Conservation (phyloP, 495 filamentous ascomycete genomes). For the Lichenothelia convexa region DNA sequence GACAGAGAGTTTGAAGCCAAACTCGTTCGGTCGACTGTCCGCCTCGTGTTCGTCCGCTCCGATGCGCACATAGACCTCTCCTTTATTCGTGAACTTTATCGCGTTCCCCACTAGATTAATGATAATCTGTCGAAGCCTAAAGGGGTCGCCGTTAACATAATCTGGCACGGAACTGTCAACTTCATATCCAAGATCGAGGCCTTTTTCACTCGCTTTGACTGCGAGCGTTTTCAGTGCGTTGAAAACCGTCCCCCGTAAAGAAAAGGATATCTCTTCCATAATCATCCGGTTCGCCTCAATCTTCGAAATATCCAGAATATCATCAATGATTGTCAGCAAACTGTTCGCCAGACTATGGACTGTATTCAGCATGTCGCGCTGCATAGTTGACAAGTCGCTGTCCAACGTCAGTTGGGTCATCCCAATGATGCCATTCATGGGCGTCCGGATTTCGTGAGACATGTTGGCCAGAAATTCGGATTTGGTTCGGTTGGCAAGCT, state of each 20-base stretch:
- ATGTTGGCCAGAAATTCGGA: constrained; percentile 98
- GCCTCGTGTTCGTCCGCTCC: constrained; percentile 51
- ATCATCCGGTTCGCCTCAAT: constrained; percentile 99
- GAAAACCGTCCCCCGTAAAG: constrained; percentile 86
- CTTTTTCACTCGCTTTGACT: constrained; percentile 94
- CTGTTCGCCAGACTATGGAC: constrained; percentile 96
- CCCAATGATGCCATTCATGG: constrained; percentile 74
- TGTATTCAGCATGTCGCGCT: constrained; percentile 96
- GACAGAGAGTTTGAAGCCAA: constrained; percentile 91
- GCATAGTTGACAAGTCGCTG: constrained; percentile 84
- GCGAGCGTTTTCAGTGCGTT: constrained; percentile 92
- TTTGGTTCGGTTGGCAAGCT: constrained; percentile 95
- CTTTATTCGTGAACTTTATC: constrained; percentile 95
- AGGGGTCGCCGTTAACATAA: constrained; percentile 92
- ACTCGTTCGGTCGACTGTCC: constrained; percentile 55
- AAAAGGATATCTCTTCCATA: constrained; percentile 96
- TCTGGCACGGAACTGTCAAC: constrained; percentile 91
- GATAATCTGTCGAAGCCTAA: constrained; percentile 90
- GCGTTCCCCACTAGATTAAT: constrained; percentile 66
- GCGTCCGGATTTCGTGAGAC: constrained; percentile 97
- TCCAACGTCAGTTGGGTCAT: constrained; percentile 97
- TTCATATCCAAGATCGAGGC: constrained; percentile 81
- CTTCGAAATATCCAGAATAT: constrained; percentile 97
- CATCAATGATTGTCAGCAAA: constrained; percentile 94
- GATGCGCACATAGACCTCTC: constrained; percentile 90